These are phyloP conservation scores for Aspergillus persii DNA, from an alignment of 2,329 filamentous ascomycete genomes.

Conservation along the genomic window DNA sequence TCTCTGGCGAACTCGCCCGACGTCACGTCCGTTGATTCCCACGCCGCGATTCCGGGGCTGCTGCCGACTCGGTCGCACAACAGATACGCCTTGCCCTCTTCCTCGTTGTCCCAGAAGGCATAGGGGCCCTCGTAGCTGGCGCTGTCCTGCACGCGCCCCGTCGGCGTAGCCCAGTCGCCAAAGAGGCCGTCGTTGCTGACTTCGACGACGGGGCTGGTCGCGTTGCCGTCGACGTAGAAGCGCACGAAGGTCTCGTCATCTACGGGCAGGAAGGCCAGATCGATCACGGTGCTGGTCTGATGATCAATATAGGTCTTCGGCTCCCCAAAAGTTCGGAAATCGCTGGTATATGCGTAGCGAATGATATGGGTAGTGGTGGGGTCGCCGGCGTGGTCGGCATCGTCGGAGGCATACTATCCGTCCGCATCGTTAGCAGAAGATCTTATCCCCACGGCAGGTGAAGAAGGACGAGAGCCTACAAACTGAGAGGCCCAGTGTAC, in stretches of 20 bases:
- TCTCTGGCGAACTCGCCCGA: constrained; percentile 4
- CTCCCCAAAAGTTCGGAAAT: constrained; percentile 15
- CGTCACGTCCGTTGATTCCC: constrained; percentile 8
- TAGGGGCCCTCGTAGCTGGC: constrained; percentile 14
- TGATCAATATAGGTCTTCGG: constrained; percentile 11
- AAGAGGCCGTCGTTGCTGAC: constrained; percentile 12
- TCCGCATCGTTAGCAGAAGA: neutral
- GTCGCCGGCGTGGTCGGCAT: constrained; percentile 8
- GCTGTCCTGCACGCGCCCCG: constrained; percentile 7
- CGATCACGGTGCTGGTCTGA: constrained; percentile 5
- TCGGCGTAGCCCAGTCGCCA: constrained; percentile 9
- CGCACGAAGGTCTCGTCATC: constrained; percentile 9
- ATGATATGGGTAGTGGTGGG: constrained; percentile 7
- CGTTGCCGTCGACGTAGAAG: constrained; percentile 11
- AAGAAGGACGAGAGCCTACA: neutral
- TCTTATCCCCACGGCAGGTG: no score
- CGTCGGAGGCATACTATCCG: constrained; percentile 10
- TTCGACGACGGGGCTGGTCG: constrained; percentile 5
- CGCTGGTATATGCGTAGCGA: constrained; percentile 14
- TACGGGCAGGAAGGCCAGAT: constrained; percentile 8
- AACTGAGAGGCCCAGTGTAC: constrained; percentile 17
- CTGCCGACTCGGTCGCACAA: constrained; percentile 10
- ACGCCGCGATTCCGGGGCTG: constrained; percentile 7
- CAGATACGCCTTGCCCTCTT: constrained; percentile 10
- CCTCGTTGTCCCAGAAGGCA: constrained; percentile 13